Percentiles rank a stretch among this genome's conserved stretches.
Conservation (phyloP, 352 stramenopile species). For the Thalassiosira hispida region DNA sequence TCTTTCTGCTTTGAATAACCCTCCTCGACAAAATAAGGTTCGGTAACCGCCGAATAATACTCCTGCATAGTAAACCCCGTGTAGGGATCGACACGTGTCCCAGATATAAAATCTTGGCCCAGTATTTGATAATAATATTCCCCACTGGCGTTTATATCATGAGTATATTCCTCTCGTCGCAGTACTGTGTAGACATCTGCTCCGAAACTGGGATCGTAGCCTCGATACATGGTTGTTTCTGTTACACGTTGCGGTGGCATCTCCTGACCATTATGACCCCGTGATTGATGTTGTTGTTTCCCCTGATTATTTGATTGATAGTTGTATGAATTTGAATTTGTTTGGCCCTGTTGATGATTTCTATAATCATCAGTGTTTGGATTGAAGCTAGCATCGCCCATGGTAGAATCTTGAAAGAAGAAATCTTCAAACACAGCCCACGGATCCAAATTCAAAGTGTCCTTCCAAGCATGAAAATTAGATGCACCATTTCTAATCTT, state of each 20-base stretch:
- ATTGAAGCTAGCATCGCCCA: neutral
- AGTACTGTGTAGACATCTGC: conserved; percentile 50
- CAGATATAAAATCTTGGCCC: conserved; percentile 70
- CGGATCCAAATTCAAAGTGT: conserved; percentile 65
- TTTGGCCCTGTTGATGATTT: neutral
- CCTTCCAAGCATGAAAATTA: conserved; percentile 53
- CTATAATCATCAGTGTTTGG: conserved; percentile 22
- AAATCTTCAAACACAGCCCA: conserved; percentile 72
- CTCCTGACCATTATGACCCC: conserved; percentile 9
- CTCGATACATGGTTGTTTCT: conserved; percentile 48
- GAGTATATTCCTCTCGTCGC: conserved; percentile 62
- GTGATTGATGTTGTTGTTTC: conserved; percentile 29
- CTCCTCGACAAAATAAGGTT: conserved; percentile 69
- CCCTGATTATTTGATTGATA: conserved; percentile 12
- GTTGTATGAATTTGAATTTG: conserved; percentile 12
- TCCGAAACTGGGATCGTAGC: conserved; percentile 39
- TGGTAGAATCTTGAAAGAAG: conserved; percentile 62
- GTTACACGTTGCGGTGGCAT: conserved; percentile 33
- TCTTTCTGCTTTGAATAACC: conserved; percentile 49
- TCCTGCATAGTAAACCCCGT: conserved; percentile 49
- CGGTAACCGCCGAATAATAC: conserved; percentile 60
- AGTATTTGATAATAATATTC: conserved; percentile 62
- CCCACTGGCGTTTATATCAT: conserved; percentile 17
- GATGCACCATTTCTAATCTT: conserved; percentile 45
- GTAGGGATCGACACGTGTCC: conserved; percentile 39